Base-by-base conservation (phyloP, 495 filamentous ascomycete genomes). In the Neurospora sp. region DNA sequence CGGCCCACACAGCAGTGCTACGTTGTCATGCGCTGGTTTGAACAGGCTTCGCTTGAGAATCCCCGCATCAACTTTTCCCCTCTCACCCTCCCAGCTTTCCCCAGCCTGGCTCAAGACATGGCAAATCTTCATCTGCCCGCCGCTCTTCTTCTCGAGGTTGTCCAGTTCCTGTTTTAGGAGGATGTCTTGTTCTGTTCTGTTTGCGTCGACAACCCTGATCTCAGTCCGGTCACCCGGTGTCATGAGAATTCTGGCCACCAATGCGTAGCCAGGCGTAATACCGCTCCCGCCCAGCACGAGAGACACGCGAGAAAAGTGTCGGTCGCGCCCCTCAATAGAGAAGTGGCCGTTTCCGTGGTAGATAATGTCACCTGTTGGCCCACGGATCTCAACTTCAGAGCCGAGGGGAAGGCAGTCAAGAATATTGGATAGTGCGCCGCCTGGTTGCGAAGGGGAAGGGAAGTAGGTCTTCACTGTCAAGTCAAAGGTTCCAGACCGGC, bases 381-480 rank as follows among this genome's bases (percentile, higher is more conserved):
- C 54, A 31, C 54, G 27, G 14, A 66, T 37, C 54, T 66, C 14
- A 35, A 66, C 54, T 66, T 66, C 54, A 66, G 54, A 66, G 2
- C 54, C 27, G 12, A 35, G 14, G 14, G 54, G 27, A 66, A 66
- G 54, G 31, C 54, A 66, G 27, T 66, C 54, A 8, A 66, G 54
- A 1, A 66, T 66, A 18, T 35, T 35, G 12, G 54, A 66, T 18
- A 74, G 8, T 54, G 73, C 70, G 27, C 73, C 73, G 39, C 73
- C 73, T 12, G 73, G 73, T 14, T 75, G 73, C n/a, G n/a, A 18
- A 9, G 12, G 5, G 20, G 59, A 69, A 0, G 73, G 73, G 62
- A 75, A 75, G 35, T 75, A 75, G 44, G 71, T 75, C 35, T 75
- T 75, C 1, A 72, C 40, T 2, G 73, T 72, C 14, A 75, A 70